Evolutionary conservation across 148 eudicot species (phyloP).

Genomic region (Amaranthus palmeri): DNA sequence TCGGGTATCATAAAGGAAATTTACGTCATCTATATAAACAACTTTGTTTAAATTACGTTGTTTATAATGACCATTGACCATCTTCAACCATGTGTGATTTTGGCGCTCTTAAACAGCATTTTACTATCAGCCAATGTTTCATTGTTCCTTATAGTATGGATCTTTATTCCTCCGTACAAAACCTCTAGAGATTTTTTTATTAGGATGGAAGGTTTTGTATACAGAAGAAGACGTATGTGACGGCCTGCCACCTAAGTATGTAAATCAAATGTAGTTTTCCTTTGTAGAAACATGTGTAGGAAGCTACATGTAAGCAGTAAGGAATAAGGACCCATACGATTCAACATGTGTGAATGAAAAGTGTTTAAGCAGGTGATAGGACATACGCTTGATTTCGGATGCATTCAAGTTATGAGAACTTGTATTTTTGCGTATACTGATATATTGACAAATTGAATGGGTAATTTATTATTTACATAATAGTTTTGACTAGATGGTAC

Average conservation of each 20-base stretch:
- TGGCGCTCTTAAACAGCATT: not conserved
- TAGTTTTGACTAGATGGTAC: not conserved
- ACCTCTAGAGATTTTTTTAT: not conserved
- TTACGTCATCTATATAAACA: not conserved
- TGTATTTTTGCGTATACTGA: not conserved
- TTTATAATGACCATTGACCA: not conserved
- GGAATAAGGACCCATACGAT: not conserved
- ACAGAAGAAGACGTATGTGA: not conserved
- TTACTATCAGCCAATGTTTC: not conserved
- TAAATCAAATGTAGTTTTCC: not conserved
- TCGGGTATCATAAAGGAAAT: not conserved
- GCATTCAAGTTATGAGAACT: not conserved
- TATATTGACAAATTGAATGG: not conserved
- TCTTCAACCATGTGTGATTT: not conserved
- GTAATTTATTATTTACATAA: not conserved
- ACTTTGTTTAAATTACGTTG: too few species aligned
- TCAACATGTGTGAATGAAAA: not conserved
- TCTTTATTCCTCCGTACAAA: not conserved
- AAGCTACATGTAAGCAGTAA: not conserved
- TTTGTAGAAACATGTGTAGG: not conserved
- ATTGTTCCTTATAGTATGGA: not conserved
- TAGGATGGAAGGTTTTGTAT: not conserved
- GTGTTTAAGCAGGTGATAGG: not conserved
- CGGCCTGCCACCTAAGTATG: not conserved
- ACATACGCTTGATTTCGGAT: not conserved